Conservation (phyloP, 768 basidiomycete genomes). For the Amanita rimosa region DNA sequence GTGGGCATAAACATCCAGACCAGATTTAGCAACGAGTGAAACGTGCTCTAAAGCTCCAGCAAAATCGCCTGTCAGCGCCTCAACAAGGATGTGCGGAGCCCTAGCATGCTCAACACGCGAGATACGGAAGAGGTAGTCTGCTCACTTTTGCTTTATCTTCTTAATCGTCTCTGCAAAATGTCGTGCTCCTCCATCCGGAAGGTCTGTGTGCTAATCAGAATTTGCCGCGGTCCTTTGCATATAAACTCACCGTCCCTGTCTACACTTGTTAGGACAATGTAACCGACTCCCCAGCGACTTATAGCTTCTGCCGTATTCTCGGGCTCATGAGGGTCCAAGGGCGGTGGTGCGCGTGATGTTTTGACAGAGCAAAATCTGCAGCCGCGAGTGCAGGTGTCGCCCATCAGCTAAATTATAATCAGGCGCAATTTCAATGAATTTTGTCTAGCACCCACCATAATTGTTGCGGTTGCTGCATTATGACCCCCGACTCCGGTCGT, state of each 20-base stretch:
- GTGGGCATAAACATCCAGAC: slow-evolving; percentile 96
- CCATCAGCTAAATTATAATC: slow-evolving; percentile 67
- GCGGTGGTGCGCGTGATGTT: slow-evolving; percentile 80
- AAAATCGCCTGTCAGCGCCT: slow-evolving; percentile 95
- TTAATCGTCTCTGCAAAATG: slow-evolving; percentile 95
- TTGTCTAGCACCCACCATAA: slow-evolving; percentile 59
- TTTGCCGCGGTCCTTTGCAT: background rate
- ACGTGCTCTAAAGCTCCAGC: slow-evolving; percentile 68
- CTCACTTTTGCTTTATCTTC: slow-evolving; percentile 92
- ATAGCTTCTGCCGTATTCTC: slow-evolving; percentile 98
- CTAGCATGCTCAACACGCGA: slow-evolving; percentile 24
- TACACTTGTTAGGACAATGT: slow-evolving; percentile 94
- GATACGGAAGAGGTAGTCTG: background rate
- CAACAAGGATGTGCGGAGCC: slow-evolving; percentile 91
- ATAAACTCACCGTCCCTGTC: slow-evolving; percentile 78
- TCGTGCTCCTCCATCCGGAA: slow-evolving; percentile 81
- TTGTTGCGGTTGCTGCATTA: slow-evolving; percentile 89
- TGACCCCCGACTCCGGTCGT: slow-evolving; percentile 60
- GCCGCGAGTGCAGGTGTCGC: slow-evolving; percentile 96
- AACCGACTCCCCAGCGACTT: slow-evolving; percentile 94
- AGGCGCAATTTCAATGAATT: slow-evolving; percentile 1
- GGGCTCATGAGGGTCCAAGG: slow-evolving; percentile 92
- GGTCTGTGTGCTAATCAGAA: slow-evolving; percentile 38
- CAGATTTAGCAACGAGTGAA: slow-evolving; percentile 78
- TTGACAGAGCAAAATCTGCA: slow-evolving; percentile 98